Percentiles rank a stretch among this genome's conserved stretches.
Evolutionary conservation across 192 early-diverging fungal genomes (phyloP).

Genomic region (Dissophora globulifera): DNA sequence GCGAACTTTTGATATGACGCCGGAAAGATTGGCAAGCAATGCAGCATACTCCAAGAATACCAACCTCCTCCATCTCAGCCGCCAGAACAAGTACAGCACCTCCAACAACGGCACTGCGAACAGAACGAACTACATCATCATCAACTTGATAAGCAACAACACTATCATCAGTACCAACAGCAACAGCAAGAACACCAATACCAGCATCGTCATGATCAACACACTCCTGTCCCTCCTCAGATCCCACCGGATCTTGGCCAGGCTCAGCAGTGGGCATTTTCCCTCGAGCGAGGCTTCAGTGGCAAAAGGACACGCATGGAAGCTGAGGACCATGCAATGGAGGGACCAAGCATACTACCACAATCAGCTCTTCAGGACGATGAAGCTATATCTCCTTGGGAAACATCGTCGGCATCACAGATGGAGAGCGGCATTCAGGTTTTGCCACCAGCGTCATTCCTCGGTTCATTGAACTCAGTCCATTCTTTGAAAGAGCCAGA

Average conservation of each 20-base stretch:
- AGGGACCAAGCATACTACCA: background rate
- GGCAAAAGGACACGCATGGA: slow-evolving; percentile 21
- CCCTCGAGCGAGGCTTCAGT: slow-evolving; percentile 10
- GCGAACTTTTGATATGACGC: slow-evolving; percentile 72
- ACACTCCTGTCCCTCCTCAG: no score
- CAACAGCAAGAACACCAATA: slow-evolving; percentile 14
- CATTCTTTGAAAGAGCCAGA: slow-evolving; percentile 6
- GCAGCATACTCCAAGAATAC: slow-evolving; percentile 37
- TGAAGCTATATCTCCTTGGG: background rate
- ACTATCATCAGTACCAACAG: slow-evolving; percentile 12
- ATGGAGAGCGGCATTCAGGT: background rate
- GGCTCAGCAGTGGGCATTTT: no score
- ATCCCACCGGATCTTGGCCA: no score
- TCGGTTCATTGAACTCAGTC: background rate
- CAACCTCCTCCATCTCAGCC: slow-evolving; percentile 5
- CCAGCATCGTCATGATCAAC: slow-evolving; percentile 13
- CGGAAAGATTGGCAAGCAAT: slow-evolving; percentile 54
- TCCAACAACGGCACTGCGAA: slow-evolving; percentile 4
- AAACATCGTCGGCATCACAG: background rate
- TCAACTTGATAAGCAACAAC: slow-evolving; percentile 12
- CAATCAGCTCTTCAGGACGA: background rate
- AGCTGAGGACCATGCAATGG: slow-evolving; percentile 13
- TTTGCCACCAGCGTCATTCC: background rate
- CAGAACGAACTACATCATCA: slow-evolving; percentile 5
- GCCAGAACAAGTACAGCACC: slow-evolving; percentile 14